phyloP scores from a whole-genome alignment of 345 rosid genomes.

The Clausena lansium region DNA sequence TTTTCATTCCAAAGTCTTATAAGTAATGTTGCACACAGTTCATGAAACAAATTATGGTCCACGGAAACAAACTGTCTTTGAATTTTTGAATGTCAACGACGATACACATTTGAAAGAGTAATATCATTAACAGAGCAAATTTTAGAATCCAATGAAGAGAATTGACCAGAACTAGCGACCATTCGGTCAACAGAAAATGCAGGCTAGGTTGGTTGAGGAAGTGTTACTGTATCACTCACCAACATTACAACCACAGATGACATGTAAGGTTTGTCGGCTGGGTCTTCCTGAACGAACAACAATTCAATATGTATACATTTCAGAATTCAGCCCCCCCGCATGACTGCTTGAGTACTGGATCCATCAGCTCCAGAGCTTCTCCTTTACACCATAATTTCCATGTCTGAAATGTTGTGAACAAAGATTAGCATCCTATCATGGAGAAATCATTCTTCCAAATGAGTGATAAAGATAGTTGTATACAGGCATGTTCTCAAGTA shows the following conservation, averaged over 20 bases:
- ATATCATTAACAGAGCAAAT: neutral
- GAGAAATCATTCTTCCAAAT: neutral
- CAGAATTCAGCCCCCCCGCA: neutral
- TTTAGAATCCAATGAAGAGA: neutral
- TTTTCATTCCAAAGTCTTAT: constrained; percentile 7
- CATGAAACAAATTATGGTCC: no score
- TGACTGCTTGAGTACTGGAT: constrained; percentile 4
- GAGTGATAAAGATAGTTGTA: neutral
- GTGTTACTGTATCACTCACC: constrained; percentile 4
- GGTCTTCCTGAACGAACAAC: constrained; percentile 19
- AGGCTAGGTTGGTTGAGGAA: constrained; percentile 19
- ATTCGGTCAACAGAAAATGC: constrained; percentile 14
- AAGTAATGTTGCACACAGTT: no score
- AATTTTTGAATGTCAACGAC: constrained; percentile 1
- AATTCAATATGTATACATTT: constrained; percentile 11
- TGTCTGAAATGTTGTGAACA: neutral
- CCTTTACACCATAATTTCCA: constrained; percentile 8
- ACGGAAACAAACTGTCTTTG: no score
- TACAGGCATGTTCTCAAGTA: neutral
- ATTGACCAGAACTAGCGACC: neutral
- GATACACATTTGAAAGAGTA: constrained; percentile 4
- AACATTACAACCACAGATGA: neutral
- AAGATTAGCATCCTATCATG: neutral
- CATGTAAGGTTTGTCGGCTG: constrained; percentile 6
- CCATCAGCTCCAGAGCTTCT: neutral